These are phyloP conservation scores for Ogataea allantospora DNA, from an alignment of 805 yeast species.

Conservation along the genomic window DNA sequence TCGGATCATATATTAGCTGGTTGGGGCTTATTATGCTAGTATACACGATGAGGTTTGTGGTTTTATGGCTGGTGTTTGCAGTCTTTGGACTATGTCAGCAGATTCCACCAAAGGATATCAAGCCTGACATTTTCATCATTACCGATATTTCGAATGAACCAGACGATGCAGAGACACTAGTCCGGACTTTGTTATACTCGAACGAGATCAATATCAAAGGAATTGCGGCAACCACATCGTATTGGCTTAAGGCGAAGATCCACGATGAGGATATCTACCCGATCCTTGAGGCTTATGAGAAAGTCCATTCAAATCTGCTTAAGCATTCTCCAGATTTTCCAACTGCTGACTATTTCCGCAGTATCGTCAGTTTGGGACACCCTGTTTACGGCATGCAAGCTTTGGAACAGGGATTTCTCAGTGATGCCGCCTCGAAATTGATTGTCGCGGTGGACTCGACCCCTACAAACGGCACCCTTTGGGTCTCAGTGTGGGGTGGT, in stretches of 20 bases:
- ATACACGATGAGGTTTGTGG: not conserved
- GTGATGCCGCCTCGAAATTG: slow-evolving; percentile 29
- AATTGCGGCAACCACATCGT: slow-evolving; percentile 35
- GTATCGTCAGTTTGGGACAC: slow-evolving; percentile 26
- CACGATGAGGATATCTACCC: slow-evolving; percentile 34
- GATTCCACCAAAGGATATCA: slow-evolving; percentile 16
- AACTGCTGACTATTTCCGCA: slow-evolving; percentile 26
- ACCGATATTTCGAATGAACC: slow-evolving; percentile 35
- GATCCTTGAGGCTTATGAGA: slow-evolving; percentile 32
- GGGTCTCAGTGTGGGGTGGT: slow-evolving; percentile 34
- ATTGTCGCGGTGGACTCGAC: slow-evolving; percentile 25
- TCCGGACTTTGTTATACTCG: slow-evolving; percentile 31
- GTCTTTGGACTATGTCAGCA: not conserved
- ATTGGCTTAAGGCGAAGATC: slow-evolving; percentile 31
- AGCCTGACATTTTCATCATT: slow-evolving; percentile 31
- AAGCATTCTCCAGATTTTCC: slow-evolving; percentile 32
- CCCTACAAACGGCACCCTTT: slow-evolving; percentile 17
- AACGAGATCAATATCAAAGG: slow-evolving; percentile 32
- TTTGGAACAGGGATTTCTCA: slow-evolving; percentile 12
- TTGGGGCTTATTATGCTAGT: too few species aligned
- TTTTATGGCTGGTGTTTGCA: not conserved
- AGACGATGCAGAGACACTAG: slow-evolving; percentile 33
- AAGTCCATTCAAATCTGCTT: slow-evolving; percentile 26
- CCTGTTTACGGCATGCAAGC: slow-evolving; percentile 29
- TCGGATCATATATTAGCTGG: too few species aligned